Evolutionary conservation across 177 flowering plant species (phyloP), one percentile per base, ranked within the genome.

Genomic region (Vitis hybrid): DNA sequence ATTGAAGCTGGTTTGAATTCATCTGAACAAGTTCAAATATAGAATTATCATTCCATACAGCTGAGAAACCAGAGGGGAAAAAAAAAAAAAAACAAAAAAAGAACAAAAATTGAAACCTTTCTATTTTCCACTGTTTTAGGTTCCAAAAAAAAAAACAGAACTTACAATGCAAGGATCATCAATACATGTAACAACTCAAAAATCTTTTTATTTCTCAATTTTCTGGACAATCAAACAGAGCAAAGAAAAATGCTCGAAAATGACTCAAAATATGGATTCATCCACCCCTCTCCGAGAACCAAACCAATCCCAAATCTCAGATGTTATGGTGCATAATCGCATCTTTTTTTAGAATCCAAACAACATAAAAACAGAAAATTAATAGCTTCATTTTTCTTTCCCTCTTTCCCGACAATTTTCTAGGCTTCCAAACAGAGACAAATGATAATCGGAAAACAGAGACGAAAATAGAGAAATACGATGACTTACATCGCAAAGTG

Each of bases 1-100:
- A 94, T 89, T 12, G 98, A 94, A 10, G 98, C 98, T 2, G 98
- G 98, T 73, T 91, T 91, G 70, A 92, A 94, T 70, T 92, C 98
- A 82, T 94, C 97, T 91, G 68, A 4, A 9, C 50, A 26, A 26
- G 30, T 26, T 26, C 63, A 12, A 48, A 26, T 48, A n/a, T 52
- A 55, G 10, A 7, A 58, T 58, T 12, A 9, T 58, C 56, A 54
- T n/a, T 14, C 56, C 56, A 54, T 17, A 3, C 17, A 54, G 7
- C 17, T 13, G 56, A 54, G 15, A 23, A 17, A 54, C 5, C 15
- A 14, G n/a, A 14, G 17, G 2, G 5, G 7, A 3, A 13, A 54
- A 54, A 2, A 23, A 23, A 23, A 23, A 23, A 2, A 2, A 23
- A 23, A 23, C n/a, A n/a, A n/a, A 52, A 14, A 19, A 19, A 19